Base-by-base conservation (phyloP, 768 basidiomycete species). In the Inosperma sp. region DNA sequence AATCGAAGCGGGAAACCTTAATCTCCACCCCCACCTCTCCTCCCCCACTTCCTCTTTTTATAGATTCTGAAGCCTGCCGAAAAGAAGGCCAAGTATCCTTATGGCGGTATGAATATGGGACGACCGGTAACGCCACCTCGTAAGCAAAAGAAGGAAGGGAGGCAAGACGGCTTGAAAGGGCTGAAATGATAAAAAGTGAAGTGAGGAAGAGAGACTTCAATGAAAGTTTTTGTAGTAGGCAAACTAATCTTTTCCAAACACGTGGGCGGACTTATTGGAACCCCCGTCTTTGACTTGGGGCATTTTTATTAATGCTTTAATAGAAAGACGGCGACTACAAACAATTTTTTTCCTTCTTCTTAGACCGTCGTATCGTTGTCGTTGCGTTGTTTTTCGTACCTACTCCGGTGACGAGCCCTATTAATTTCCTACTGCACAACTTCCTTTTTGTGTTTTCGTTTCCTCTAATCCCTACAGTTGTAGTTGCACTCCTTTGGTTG, bases 1-100 rank as follows among this genome's bases (percentile, higher is more conserved):
- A n/a, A n/a, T n/a, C n/a, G n/a, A n/a, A n/a, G n/a, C n/a, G n/a
- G n/a, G n/a, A n/a, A n/a, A n/a, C n/a, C n/a, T n/a, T n/a, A n/a
- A n/a, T n/a, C n/a, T n/a, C n/a, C 17, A 22, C n/a, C 3, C 26
- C 19, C 46, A 35, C 13, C 51, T 29, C 33, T 33, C 10, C 29
- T 35, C 40, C 51, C 42, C 36, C 39, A 34, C 43, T 39, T 7
- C 45, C 21, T 48, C 34, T 50, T 33, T 13, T 8, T 27, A 8
- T 62, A 96, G 93, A 99, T 99, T 57, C 77, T 99, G 62, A 99
- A 99, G 73, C 95, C 95, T 27, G 95, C 95, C 16, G 95, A 99
- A 78, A 98, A 98, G 82, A 97, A 96, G 72, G 82, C 88, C 49
- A 95, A 94, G 69, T 88, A 91, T 59, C 86, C 89, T 3, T 90